phyloP scores from a whole-genome alignment of 2,329 filamentous ascomycete genomes.

The Lojkania enalia region DNA sequence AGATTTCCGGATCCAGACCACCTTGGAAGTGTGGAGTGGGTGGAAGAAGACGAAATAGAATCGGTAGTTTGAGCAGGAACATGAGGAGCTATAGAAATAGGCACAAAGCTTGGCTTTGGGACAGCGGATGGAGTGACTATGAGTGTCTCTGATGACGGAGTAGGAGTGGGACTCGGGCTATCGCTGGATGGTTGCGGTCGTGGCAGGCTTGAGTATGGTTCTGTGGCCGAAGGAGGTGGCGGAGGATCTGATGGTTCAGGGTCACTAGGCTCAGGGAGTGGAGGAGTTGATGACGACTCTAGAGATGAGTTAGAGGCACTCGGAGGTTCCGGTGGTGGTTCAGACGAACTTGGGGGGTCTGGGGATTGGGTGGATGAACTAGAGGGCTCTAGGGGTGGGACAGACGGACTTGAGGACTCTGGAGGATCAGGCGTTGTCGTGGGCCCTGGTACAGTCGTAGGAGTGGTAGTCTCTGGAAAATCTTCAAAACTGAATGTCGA shows the following conservation, averaged over 20 bases:
- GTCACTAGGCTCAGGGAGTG: background rate
- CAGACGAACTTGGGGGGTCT: background rate
- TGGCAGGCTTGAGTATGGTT: conserved; percentile 6
- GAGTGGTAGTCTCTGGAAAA: background rate
- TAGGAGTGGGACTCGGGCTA: background rate
- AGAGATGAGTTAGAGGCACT: too few species aligned
- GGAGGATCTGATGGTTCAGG: background rate
- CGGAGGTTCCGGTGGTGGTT: conserved; percentile 6
- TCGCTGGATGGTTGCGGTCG: background rate
- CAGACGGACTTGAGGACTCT: conserved; percentile 3
- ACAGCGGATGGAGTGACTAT: conserved; percentile 9
- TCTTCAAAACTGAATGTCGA: background rate
- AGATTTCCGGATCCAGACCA: conserved; percentile 16
- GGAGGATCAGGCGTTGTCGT: background rate
- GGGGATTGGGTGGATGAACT: background rate
- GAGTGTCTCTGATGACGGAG: conserved; percentile 6
- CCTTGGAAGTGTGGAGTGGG: conserved; percentile 12
- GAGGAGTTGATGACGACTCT: conserved; percentile 6
- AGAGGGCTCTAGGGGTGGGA: conserved; percentile 1
- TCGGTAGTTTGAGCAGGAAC: conserved; percentile 7
- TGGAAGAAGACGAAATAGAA: background rate
- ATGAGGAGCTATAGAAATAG: conserved; percentile 10
- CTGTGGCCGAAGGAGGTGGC: background rate
- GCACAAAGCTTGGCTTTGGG: conserved; percentile 16
- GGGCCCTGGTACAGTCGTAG: background rate